phyloP scores from a whole-genome alignment of 2,329 filamentous ascomycete species.

The Diaporthe velutina region DNA sequence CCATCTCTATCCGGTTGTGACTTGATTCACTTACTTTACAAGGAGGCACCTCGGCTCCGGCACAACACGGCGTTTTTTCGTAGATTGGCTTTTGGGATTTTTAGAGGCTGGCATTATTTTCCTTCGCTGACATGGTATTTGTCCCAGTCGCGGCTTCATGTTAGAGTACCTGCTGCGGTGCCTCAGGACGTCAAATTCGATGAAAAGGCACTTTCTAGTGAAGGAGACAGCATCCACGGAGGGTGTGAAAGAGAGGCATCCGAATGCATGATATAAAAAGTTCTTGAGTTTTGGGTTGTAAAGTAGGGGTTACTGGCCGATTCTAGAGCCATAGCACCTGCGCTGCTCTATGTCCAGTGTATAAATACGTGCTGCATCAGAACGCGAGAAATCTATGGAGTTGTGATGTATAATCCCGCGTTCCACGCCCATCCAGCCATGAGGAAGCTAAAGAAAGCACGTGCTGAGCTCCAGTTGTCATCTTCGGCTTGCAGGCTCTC shows the following conservation, averaged over 20 bases:
- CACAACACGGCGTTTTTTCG: slow-evolving; percentile 40
- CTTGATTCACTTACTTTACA: slow-evolving; percentile 21
- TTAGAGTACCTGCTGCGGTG: slow-evolving; percentile 29
- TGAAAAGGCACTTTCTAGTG: slow-evolving; percentile 9
- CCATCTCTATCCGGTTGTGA: slow-evolving; percentile 16
- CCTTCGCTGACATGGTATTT: slow-evolving; percentile 35
- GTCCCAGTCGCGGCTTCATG: slow-evolving; percentile 33
- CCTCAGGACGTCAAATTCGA: slow-evolving; percentile 16
- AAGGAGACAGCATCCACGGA: neutral
- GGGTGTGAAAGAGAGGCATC: neutral
- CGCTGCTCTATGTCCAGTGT: slow-evolving; percentile 12
- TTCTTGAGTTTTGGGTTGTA: slow-evolving; percentile 23
- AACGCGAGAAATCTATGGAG: neutral
- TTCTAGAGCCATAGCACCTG: neutral
- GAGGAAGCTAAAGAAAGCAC: neutral
- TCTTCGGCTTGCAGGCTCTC: neutral
- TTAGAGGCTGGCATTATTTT: slow-evolving; percentile 39
- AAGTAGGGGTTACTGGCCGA: slow-evolving; percentile 10
- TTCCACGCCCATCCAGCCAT: neutral
- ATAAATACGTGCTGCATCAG: neutral
- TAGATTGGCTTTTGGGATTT: slow-evolving; percentile 38
- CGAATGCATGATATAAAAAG: slow-evolving; percentile 33
- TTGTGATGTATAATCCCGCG: neutral
- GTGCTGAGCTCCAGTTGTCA: neutral
- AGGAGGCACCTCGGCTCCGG: slow-evolving; percentile 32